phyloP scores from a whole-genome alignment of 1,284 basidiomycete genomes.

The Vanrija sp. region DNA sequence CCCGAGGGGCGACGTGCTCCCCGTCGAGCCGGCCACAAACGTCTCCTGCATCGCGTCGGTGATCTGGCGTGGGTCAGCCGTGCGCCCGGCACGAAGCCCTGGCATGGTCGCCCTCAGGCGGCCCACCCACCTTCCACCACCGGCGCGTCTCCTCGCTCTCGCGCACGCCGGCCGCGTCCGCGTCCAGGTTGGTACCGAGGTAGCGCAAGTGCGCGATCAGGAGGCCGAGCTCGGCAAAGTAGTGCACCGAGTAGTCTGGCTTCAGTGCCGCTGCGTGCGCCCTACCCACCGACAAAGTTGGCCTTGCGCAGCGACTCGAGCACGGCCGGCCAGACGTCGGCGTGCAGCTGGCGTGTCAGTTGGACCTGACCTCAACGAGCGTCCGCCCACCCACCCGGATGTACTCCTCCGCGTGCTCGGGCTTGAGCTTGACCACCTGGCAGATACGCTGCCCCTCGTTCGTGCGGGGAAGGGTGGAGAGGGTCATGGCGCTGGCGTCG shows the following conservation, averaged over 20 bases:
- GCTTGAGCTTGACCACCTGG: conserved; percentile 71
- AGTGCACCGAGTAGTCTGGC: conserved; percentile 69
- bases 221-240: conserved; percentile 57
- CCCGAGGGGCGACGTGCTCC: conserved; percentile 60
- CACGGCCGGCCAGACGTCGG: conserved; percentile 66
- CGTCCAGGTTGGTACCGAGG: conserved; percentile 56
- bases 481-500: conserved; percentile 14
- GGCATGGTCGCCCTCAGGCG: neutral
- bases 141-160: conserved; percentile 63
- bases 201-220: conserved; percentile 59
- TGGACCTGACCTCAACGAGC: neutral
- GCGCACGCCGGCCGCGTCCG: conserved; percentile 63
- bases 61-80: conserved; percentile 22
- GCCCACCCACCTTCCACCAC: conserved; percentile 65
- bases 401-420: conserved; percentile 63
- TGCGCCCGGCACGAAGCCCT: neutral
- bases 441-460: conserved; percentile 61
- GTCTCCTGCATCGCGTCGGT: conserved; percentile 73
- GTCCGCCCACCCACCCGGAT: conserved; percentile 49
- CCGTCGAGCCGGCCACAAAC: conserved; percentile 63
- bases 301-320: conserved; percentile 63
- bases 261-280: neutral
- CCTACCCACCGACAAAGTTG: conserved; percentile 55
- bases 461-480: conserved; percentile 39
- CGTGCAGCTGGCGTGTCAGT: conserved; percentile 53